Conservation (phyloP, 257 asterid genomes). For the Linderniella brevidens region DNA sequence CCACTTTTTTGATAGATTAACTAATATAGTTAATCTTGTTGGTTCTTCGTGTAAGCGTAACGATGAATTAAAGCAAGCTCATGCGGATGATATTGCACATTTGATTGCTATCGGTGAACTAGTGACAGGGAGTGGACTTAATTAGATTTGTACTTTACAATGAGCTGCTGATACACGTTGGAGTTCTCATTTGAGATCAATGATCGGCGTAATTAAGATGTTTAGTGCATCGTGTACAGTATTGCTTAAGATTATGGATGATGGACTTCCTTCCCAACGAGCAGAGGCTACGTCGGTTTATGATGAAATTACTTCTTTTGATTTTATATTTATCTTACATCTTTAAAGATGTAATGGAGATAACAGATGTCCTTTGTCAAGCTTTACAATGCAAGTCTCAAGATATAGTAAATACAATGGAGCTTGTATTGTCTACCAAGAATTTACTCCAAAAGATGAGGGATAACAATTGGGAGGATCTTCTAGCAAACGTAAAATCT, state of each 20-base stretch:
- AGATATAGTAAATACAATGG: background rate
- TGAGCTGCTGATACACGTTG: background rate
- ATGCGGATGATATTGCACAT: background rate
- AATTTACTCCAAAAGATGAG: background rate
- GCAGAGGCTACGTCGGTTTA: background rate
- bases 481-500: background rate
- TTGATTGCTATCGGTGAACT: background rate
- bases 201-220: background rate
- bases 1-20: background rate
- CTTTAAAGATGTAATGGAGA: background rate
- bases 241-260: background rate
- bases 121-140: background rate
- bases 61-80: background rate
- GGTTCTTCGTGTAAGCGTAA: background rate
- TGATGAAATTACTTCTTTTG: background rate
- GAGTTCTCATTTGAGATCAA: background rate
- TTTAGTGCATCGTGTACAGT: background rate
- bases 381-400: background rate
- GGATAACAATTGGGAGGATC: background rate
- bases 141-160: background rate
- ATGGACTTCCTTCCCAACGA: background rate
- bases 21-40: background rate
- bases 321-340: background rate
- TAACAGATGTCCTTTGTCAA: background rate
- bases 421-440: background rate